phyloP scores from a whole-genome alignment of 2,329 filamentous ascomycete genomes.

The Fusarium sp. region DNA sequence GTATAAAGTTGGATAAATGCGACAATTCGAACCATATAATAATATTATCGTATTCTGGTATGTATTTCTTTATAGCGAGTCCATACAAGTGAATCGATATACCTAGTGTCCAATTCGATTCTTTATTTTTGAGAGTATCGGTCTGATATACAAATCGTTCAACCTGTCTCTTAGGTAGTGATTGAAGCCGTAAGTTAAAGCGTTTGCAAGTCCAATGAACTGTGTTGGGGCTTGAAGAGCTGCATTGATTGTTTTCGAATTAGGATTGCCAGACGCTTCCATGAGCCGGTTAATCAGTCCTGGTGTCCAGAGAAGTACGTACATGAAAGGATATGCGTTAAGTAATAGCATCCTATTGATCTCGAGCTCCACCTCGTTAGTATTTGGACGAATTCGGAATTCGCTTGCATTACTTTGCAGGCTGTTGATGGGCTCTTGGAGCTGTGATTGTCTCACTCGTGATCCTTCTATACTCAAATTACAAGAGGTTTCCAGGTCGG shows the following conservation, averaged over 20 bases:
- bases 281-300: constrained; percentile 33
- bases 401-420: constrained; percentile 26
- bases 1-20: too few relatives aligned
- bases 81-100: too few relatives aligned
- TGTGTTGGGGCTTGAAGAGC: constrained; percentile 30
- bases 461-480: neutral
- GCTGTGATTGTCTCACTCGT: neutral
- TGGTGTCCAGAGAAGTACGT: constrained; percentile 33
- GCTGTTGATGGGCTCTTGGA: neutral
- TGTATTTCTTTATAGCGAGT: too few relatives aligned
- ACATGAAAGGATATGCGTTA: constrained; percentile 37
- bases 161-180: constrained; percentile 36
- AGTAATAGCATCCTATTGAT: constrained; percentile 38
- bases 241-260: neutral
- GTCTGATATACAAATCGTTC: constrained; percentile 14
- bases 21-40: too few relatives aligned
- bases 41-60: too few relatives aligned
- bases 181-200: constrained; percentile 37
- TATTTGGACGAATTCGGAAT: constrained; percentile 22
- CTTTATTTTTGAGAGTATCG: neutral
- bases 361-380: constrained; percentile 17
- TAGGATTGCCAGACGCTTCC: constrained; percentile 23
- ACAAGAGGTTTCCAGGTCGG: neutral
- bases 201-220: constrained; percentile 30
- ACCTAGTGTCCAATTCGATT: neutral